Conservation (phyloP, 768 basidiomycete species). For the Lactarius tabidus region DNA sequence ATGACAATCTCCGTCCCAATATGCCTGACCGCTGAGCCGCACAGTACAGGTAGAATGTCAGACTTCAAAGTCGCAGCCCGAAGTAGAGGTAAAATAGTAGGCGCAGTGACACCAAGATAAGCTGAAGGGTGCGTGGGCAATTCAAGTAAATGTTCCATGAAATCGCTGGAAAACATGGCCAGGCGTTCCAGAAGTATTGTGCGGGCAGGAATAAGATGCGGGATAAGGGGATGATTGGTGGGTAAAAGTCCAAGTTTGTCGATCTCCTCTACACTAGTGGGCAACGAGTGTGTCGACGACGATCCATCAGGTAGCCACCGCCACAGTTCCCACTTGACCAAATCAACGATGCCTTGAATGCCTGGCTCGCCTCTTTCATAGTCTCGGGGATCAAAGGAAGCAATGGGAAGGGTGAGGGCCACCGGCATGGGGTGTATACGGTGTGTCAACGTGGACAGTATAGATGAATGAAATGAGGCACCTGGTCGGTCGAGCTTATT, state of each 20-base stretch:
- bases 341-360: conserved; percentile 77
- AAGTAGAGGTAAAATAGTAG: conserved; percentile 56
- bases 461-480: conserved; percentile 68
- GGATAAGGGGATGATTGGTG: conserved; percentile 59
- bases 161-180: conserved; percentile 72
- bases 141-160: conserved; percentile 69
- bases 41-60: conserved; percentile 72
- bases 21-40: conserved; percentile 77
- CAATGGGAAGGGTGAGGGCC: conserved; percentile 65
- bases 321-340: conserved; percentile 83
- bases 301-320: conserved; percentile 58
- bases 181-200: conserved; percentile 70
- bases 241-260: conserved; percentile 44
- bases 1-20: conserved; percentile 78
- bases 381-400: conserved; percentile 64
- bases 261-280: conserved; percentile 46
- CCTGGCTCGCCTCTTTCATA: conserved; percentile 77
- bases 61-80: conserved; percentile 63
- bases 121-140: conserved; percentile 54
- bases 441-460: conserved; percentile 70
- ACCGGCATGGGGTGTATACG: conserved; percentile 73
- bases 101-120: conserved; percentile 57
- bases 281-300: conserved; percentile 43
- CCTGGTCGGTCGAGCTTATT: conserved; percentile 89
- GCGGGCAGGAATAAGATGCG: conserved; percentile 64